Evolutionary conservation across 768 basidiomycete genomes (phyloP).

Genomic region (Boletus coccyginus): DNA sequence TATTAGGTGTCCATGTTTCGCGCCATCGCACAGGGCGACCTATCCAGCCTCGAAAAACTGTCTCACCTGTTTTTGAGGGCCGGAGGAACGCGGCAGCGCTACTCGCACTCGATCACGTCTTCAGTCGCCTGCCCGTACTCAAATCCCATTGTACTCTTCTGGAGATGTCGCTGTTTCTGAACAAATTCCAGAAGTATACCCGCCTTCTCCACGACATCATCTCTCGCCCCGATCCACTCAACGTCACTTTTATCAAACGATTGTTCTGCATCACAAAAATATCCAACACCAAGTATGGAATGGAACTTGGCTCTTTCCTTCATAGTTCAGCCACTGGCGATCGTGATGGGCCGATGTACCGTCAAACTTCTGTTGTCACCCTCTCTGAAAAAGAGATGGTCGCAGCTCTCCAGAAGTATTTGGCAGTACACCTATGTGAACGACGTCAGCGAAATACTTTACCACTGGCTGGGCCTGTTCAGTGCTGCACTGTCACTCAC

Average conservation of each 20-base stretch:
- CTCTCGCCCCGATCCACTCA: too few species aligned
- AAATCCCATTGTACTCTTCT: constrained; percentile 20
- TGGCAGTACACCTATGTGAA: constrained; percentile 27
- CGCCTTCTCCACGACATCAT: too few species aligned
- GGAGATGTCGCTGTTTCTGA: constrained; percentile 8
- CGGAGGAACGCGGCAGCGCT: background rate
- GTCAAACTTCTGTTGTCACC: constrained; percentile 6
- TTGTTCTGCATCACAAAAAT: too few species aligned
- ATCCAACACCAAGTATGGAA: too few species aligned
- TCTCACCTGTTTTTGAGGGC: constrained; percentile 26
- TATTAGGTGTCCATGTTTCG: constrained; percentile 34
- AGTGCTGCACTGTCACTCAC: too few species aligned
- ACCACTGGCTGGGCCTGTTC: too few species aligned
- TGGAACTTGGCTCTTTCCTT: too few species aligned
- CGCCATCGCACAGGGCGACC: constrained; percentile 5
- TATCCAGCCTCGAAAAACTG: constrained; percentile 30
- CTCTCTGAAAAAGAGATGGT: constrained; percentile 23
- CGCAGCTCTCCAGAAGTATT: constrained; percentile 14
- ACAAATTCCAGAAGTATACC: background rate
- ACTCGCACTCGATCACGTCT: constrained; percentile 7
- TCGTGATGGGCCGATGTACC: background rate
- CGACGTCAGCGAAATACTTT: background rate
- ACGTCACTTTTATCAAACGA: too few species aligned
- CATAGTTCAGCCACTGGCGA: too few species aligned
- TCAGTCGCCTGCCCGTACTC: constrained; percentile 11